Percentiles rank a stretch among this genome's conserved stretches.
These are phyloP conservation scores for Colletotrichum spinosum DNA, from an alignment of 2,329 filamentous ascomycete genomes.

Conservation along the genomic window DNA sequence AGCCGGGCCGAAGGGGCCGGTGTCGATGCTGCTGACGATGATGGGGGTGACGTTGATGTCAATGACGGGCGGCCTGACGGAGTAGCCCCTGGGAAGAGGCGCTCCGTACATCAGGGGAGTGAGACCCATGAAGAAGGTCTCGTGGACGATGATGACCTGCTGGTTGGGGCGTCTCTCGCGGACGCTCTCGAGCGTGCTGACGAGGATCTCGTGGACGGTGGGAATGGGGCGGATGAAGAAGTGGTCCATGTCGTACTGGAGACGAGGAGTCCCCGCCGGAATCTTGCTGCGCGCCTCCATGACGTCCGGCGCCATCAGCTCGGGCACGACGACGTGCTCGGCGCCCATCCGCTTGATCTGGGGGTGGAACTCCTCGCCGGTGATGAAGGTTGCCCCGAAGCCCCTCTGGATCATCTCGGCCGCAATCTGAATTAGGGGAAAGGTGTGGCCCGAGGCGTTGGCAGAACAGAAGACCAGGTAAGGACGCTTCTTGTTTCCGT, in stretches of 20 bases:
- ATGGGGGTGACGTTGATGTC: constrained; percentile 54
- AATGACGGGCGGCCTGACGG: constrained; percentile 49
- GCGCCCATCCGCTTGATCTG: constrained; percentile 52
- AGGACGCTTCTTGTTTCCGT: constrained; percentile 40
- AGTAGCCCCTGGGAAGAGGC: constrained; percentile 51
- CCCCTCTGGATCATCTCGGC: constrained; percentile 51
- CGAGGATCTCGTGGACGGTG: constrained; percentile 46
- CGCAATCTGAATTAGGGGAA: constrained; percentile 48
- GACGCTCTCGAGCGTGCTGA: constrained; percentile 49
- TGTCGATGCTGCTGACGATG: constrained; percentile 50
- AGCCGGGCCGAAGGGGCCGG: constrained; percentile 51
- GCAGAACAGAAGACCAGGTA: constrained; percentile 45
- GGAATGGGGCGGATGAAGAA: constrained; percentile 49
- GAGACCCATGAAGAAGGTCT: constrained; percentile 52
- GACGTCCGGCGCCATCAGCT: constrained; percentile 37
- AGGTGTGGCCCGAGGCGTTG: constrained; percentile 46
- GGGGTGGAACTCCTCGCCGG: constrained; percentile 49
- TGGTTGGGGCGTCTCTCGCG: constrained; percentile 46
- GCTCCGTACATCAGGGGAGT: constrained; percentile 52
- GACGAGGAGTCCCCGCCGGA: constrained; percentile 41
- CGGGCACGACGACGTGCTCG: constrained; percentile 44
- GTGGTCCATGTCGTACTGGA: constrained; percentile 49
- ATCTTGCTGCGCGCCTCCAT: constrained; percentile 35
- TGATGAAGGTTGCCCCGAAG: constrained; percentile 56
- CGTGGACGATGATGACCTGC: constrained; percentile 57